Base-by-base conservation (phyloP, 2,329 filamentous ascomycete species). In the Monilinia vaccinii-corymbosi region DNA sequence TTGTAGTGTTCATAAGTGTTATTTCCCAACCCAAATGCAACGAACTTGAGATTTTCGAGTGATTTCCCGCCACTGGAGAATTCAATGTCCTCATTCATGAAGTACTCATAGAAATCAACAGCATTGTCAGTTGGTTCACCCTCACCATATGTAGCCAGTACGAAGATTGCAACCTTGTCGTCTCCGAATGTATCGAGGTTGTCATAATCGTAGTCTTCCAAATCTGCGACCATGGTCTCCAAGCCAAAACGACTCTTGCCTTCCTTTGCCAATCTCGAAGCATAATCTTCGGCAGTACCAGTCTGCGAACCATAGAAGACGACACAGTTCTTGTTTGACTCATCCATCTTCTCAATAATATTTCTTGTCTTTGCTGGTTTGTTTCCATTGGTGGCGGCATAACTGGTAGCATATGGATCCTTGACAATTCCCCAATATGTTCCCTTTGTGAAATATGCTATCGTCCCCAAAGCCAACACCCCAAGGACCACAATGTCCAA, bases 1-100 rank as follows among this genome's bases (percentile, higher is more conserved):
- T 99, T 99, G 81, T 97, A 99, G 79, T 99, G 94, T 73, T 99
- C 94, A 73, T 99, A 99, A 32, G 94, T 97, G 79, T 97, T 99
- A 81, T 99, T 99, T 67, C 94, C 94, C 44, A 99, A 85, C 71
- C 94, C 94, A 70, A 99, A 99, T 60, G 91, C 83, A 71, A 99
- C 91, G 72, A 92, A 99, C 74, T 92, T 93, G 72, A 99, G 82
- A 70, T 90, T 92, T 56, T 77, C 80, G 58, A 99, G 83, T 53
- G 93, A 83, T 63, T 87, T 82, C 25, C 93, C 88, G 49, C 75
- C 76, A 68, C 85, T 83, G 67, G 88, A 89, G 76, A 97, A 97
- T 67, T 83, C 77, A 60, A 87, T 79, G 60, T 94, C 90, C 21
- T 97, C 92, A 65, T 82, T 83, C 53, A 83, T 89, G 71, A 97